phyloP scores from a whole-genome alignment of 139 green algal genomes.

The Prasinococcaceae sp. region DNA sequence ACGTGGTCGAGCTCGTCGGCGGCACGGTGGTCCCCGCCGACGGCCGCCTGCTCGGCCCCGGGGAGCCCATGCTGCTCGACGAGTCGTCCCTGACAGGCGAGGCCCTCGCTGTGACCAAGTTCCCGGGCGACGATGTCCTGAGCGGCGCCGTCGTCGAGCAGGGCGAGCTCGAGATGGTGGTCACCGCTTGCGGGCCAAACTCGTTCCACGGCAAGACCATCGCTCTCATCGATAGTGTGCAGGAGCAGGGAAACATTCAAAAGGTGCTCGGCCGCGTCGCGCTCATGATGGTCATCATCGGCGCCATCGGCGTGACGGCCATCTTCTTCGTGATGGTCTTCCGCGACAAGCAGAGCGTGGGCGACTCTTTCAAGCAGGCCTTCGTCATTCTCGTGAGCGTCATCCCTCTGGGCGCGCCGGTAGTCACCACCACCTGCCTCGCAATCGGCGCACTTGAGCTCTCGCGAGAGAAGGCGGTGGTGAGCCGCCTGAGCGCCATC shows the following conservation, averaged over 20 bases:
- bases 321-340: conserved; percentile 3
- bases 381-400: conserved; percentile 58
- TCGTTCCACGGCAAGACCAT: conserved; percentile 81
- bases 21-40: conserved; percentile 58
- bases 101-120: conserved; percentile 63
- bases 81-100: conserved; percentile 68
- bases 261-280: conserved; percentile 50
- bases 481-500: conserved; percentile 60
- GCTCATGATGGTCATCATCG: conserved; percentile 50
- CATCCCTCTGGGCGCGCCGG: conserved; percentile 56
- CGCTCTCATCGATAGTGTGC: conserved; percentile 41
- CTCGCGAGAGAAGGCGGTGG: conserved; percentile 51
- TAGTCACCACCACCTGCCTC: conserved; percentile 69
- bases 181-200: conserved; percentile 21
- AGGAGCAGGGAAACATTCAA: conserved; percentile 55
- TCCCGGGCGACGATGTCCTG: conserved; percentile 36
- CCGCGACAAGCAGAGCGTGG: background rate
- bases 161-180: conserved; percentile 21
- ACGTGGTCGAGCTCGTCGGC: conserved; percentile 51
- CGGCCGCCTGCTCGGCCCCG: conserved; percentile 25
- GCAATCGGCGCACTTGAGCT: conserved; percentile 60
- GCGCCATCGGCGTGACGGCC: conserved; percentile 8
- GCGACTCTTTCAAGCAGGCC: conserved; percentile 24
- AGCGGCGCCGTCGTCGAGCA: conserved; percentile 27
- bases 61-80: conserved; percentile 46